A percentile compares a stretch with the other conserved stretches of the same genome.
phyloP scores from a whole-genome alignment of 805 yeast genomes.

The Pichia deserticola region DNA sequence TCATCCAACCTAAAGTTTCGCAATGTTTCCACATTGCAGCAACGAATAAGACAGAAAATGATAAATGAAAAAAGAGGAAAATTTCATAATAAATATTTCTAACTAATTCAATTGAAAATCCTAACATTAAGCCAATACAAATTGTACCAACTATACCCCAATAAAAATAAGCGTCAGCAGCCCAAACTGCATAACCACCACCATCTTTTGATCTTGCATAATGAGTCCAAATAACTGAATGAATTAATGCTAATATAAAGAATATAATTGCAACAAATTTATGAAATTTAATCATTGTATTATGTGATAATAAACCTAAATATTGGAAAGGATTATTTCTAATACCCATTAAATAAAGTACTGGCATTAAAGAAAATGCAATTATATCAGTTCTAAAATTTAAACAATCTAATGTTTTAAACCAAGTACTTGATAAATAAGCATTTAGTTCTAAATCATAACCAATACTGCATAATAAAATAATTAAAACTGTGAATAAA shows the following conservation, averaged over 20 bases:
- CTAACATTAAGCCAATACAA: conserved; percentile 12
- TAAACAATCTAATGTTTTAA: conserved; percentile 27
- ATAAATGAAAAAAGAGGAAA: conserved; percentile 34
- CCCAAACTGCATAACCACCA: conserved; percentile 36
- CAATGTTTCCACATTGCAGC: conserved; percentile 36
- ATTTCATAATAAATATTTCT: conserved; percentile 34
- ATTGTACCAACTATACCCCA: conserved; percentile 27
- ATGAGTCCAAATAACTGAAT: conserved; percentile 49
- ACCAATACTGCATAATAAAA: conserved; percentile 30
- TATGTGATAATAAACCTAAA: conserved; percentile 55
- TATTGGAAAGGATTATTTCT: conserved; percentile 62
- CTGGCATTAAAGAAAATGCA: conserved; percentile 48
- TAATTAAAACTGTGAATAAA: conserved; percentile 25
- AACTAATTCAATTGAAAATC: conserved; percentile 19
- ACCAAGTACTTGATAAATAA: conserved; percentile 27
- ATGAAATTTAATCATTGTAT: conserved; percentile 58
- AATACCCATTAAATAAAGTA: conserved; percentile 57
- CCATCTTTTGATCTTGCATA: conserved; percentile 25
- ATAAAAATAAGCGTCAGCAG: conserved; percentile 38
- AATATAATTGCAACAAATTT: conserved; percentile 55
- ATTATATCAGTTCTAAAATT: conserved; percentile 50
- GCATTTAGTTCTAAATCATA: conserved; percentile 34
- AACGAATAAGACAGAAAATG: conserved; percentile 32
- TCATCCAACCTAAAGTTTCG: conserved; percentile 34
- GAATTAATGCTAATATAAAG: conserved; percentile 45